Percentiles rank a stretch among this genome's conserved stretches.
Conservation (phyloP, 257 asterid species). For the Anisodus acutangulus region DNA sequence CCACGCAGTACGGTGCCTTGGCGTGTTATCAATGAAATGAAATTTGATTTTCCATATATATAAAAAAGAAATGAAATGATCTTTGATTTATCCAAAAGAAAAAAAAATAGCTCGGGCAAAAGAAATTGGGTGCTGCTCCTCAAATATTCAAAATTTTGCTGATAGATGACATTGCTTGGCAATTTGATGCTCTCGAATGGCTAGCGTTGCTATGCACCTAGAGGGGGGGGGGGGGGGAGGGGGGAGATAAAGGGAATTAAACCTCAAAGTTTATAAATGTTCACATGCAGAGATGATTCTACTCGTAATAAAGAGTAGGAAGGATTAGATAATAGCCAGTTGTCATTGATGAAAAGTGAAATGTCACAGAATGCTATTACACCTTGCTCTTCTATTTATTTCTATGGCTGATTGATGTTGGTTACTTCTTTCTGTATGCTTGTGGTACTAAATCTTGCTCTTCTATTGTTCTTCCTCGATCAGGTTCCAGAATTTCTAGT, state of each 20-base stretch:
- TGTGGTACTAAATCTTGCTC: conserved; percentile 28
- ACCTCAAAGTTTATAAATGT: not conserved
- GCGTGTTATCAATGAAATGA: not conserved
- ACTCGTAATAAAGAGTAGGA: not conserved
- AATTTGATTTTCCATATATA: not conserved
- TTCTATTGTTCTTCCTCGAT: conserved; percentile 36
- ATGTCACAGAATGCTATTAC: not conserved
- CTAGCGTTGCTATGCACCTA: not conserved
- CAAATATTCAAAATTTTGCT: conserved; percentile 3
- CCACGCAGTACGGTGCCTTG: not conserved
- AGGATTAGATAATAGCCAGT: not conserved
- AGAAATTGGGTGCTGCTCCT: conserved; percentile 1
- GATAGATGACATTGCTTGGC: not conserved
- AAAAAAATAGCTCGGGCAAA: not conserved
- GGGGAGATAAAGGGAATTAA: not conserved
- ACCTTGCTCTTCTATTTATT: not conserved
- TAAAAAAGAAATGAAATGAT: not conserved
- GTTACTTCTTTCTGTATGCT: not conserved
- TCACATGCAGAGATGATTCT: conserved; percentile 17
- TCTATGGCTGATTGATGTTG: not conserved
- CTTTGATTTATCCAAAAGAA: not conserved
- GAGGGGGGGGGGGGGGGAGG: not conserved
- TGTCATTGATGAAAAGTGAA: not conserved
- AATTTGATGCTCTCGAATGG: not conserved
- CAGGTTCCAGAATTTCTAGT: conserved; percentile 62